Evolutionary conservation across 1,284 basidiomycete species (phyloP), one percentile per base, ranked within the genome.

Genomic region (Exobasidium cylindrosporum): DNA sequence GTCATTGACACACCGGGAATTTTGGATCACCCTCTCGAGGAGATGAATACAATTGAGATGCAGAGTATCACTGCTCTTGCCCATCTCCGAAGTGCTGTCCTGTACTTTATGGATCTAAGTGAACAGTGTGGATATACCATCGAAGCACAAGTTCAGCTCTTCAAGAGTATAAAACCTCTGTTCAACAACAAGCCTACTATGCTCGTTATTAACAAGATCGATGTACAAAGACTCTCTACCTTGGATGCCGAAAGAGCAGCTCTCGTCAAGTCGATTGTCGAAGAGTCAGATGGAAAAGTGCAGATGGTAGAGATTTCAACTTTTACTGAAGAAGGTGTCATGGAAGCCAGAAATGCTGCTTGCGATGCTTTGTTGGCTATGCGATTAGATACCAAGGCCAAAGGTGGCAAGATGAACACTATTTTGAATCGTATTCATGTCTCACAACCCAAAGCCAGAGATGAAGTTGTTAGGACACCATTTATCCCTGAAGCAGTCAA

Each of bases 41-140:
- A 79, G 66, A 79, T 79, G 77, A 79, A 79, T 67, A 79, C 77
- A 31, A 79, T 79, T 61, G 77, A 79, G 65, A 79, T 79, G 77
- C 77, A 79, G 66, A 75, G 74, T 62, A 79, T 79, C 66, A 79
- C 77, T 17, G 77, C 77, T 0, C 70, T 79, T 2, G 77, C 77
- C 4, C 77, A 79, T 52, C 63, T 79, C 29, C 73, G 77, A n/a
- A 64, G 74, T 3, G 76, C 77, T 6, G 68, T 79, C 7, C 68
- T 79, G 29, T 79, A 79, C 70, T 79, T 79, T 62, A 79, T 79
- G 77, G 77, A 79, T 45, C 72, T 79, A 10, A 74, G 73, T 30
- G 77, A 79, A 61, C 77, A 79, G 66, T 79, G 77, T 53, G 76
- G 76, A 32, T 79, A 79, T 63, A 73, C 77, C 13, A 65, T 79